A percentile compares a stretch with the other conserved stretches of the same genome.
Evolutionary conservation across 768 basidiomycete genomes (phyloP).

Genomic region (Termitomyces sp.): DNA sequence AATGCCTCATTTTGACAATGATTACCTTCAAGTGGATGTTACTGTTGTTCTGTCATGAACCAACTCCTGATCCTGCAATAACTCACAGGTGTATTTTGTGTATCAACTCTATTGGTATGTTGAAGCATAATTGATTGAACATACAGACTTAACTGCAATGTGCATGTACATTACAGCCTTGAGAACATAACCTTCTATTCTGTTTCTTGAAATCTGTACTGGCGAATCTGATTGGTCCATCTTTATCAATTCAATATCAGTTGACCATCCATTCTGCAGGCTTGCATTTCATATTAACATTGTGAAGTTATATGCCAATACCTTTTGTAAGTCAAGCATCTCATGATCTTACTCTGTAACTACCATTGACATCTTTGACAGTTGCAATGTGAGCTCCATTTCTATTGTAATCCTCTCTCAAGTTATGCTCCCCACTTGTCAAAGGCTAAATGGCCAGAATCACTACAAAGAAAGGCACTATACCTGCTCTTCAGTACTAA

Average conservation of each 20-base stretch:
- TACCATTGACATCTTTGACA: constrained; percentile 6
- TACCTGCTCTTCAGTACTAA: constrained; percentile 2
- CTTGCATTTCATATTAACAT: constrained; percentile 45
- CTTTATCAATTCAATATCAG: not conserved
- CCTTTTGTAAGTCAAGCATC: constrained; percentile 38
- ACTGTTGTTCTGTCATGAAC: not conserved
- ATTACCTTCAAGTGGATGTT: constrained; percentile 39
- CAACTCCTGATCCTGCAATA: not conserved
- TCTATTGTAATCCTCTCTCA: too few relatives aligned
- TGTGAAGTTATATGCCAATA: constrained; percentile 45
- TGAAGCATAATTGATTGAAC: not conserved
- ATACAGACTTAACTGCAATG: constrained; percentile 24
- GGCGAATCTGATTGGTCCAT: constrained; percentile 22
- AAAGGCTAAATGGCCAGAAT: constrained; percentile 20
- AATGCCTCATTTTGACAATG: constrained; percentile 38
- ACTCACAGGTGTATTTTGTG: constrained; percentile 31
- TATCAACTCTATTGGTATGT: constrained; percentile 33
- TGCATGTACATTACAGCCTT: constrained; percentile 33
- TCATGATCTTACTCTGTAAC: not conserved
- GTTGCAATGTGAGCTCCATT: constrained; percentile 27
- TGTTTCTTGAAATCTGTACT: constrained; percentile 29
- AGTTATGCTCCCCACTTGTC: not conserved
- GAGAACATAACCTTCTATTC: constrained; percentile 40
- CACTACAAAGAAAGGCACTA: constrained; percentile 13
- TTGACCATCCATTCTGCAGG: constrained; percentile 21